phyloP scores from a whole-genome alignment of 176 grass and related monocot species.

The Sorghum bicolor region Sorghum_bicolor_NCBIv3 NC_012876.2:62731501-62732000 shows the following conservation, averaged over 20 bases:
- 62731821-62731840: neutral
- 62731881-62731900: neutral
- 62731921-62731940: neutral
- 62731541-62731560: neutral
- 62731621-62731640: neutral
- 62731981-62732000: neutral
- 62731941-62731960: neutral
- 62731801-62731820: conserved; percentile 69
- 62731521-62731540: neutral
- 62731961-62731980: neutral
- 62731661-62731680: neutral
- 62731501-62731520: neutral
- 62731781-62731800: conserved; percentile 84
- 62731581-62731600: neutral
- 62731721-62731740: conserved; percentile 54
- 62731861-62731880: neutral
- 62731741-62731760: conserved; percentile 77
- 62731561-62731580: neutral
- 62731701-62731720: neutral
- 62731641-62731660: neutral
- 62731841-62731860: neutral
- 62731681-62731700: neutral
- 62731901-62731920: neutral
- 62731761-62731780: conserved; percentile 84
- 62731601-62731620: neutral